These are phyloP conservation scores for Lactarius sanguifluus DNA, from an alignment of 768 basidiomycete species.

Conservation along the genomic window DNA sequence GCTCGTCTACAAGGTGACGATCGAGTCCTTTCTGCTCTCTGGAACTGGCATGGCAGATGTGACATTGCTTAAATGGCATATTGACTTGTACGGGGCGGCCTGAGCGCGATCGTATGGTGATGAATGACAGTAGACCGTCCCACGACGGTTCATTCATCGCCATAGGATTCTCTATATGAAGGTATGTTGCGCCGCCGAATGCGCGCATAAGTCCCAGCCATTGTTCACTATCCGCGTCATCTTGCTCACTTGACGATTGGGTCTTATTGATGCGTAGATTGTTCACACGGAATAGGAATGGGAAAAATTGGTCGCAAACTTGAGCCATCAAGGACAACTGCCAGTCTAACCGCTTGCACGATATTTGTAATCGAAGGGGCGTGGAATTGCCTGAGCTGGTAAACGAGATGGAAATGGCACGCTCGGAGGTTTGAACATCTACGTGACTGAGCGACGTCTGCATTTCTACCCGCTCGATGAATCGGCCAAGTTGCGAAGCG, in stretches of 20 bases:
- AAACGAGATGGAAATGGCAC: not conserved
- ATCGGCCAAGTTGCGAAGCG: not conserved
- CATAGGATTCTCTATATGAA: too few relatives aligned
- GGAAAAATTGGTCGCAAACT: not conserved
- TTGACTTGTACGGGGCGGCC: too few relatives aligned
- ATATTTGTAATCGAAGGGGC: not conserved
- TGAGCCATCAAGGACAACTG: too few relatives aligned
- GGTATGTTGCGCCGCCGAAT: not conserved
- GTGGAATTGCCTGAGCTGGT: not conserved
- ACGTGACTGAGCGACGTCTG: not conserved
- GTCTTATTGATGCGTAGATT: not conserved
- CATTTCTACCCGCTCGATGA: not conserved
- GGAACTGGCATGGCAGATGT: too few relatives aligned
- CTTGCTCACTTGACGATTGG: not conserved
- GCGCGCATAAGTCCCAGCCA: not conserved
- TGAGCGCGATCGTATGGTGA: too few relatives aligned
- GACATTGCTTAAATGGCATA: too few relatives aligned
- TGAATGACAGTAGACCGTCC: too few relatives aligned
- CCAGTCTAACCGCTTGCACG: too few relatives aligned
- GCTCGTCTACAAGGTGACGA: too few relatives aligned
- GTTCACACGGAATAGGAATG: not conserved
- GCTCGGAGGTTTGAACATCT: not conserved
- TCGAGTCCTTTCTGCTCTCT: too few relatives aligned
- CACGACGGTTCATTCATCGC: too few relatives aligned
- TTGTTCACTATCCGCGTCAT: not conserved